Conservation (phyloP, 768 basidiomycete genomes). For the Auricularia sp. region DNA sequence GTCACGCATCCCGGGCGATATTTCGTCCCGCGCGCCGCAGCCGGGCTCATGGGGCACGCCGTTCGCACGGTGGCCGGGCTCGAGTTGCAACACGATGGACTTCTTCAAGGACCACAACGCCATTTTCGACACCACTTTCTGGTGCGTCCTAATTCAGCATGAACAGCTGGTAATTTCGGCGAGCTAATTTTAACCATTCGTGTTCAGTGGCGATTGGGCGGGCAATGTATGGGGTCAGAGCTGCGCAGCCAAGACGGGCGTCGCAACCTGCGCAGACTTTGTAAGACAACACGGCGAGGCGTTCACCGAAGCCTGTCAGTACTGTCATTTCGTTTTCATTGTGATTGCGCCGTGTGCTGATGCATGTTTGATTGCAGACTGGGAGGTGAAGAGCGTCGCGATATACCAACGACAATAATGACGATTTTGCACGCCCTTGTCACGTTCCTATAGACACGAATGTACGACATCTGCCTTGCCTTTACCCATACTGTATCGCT, state of each 20-base stretch:
- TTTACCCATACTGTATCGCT: not conserved
- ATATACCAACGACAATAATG: slow-evolving; percentile 41
- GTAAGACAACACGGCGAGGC: slow-evolving; percentile 61
- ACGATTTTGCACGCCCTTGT: not conserved
- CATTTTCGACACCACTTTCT: slow-evolving; percentile 82
- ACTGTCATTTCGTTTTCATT: slow-evolving; percentile 3
- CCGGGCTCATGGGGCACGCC: slow-evolving; percentile 71
- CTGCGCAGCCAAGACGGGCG: slow-evolving; percentile 76
- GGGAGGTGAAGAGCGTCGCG: slow-evolving; percentile 70
- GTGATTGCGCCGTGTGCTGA: slow-evolving; percentile 1
- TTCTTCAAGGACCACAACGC: slow-evolving; percentile 70
- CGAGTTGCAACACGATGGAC: slow-evolving; percentile 60
- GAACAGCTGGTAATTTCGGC: slow-evolving; percentile 4
- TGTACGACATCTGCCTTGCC: not conserved
- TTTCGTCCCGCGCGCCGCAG: slow-evolving; percentile 58
- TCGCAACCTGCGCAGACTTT: slow-evolving; percentile 69
- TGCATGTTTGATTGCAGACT: slow-evolving; percentile 37
- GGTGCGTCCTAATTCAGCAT: slow-evolving; percentile 33
- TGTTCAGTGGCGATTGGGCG: slow-evolving; percentile 77
- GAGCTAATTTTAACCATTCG: not conserved
- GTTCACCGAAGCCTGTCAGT: slow-evolving; percentile 71
- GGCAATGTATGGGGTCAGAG: slow-evolving; percentile 77
- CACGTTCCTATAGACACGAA: not conserved
- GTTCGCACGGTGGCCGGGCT: slow-evolving; percentile 69
- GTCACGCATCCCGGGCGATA: slow-evolving; percentile 63